These are phyloP conservation scores for Cladosporium velox DNA, from an alignment of 2,329 filamentous ascomycete genomes.

Conservation along the genomic window DNA sequence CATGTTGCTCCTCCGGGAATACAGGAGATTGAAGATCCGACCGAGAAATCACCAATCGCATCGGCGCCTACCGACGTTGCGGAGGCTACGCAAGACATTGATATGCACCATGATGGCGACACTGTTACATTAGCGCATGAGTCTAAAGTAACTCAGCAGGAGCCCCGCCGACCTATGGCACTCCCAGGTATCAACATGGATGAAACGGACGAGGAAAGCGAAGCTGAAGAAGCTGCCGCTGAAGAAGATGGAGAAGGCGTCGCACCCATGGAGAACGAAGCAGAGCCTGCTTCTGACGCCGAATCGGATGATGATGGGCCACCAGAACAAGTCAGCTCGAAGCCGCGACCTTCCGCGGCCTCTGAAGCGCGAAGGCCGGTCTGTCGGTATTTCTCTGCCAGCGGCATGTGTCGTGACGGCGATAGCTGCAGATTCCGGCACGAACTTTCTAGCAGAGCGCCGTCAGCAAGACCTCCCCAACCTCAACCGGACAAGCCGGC, in stretches of 20 bases:
- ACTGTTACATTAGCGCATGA: not conserved
- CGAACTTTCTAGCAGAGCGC: conserved; percentile 27
- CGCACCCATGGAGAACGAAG: conserved; percentile 37
- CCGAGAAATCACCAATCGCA: not conserved
- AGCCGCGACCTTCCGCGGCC: conserved; percentile 25
- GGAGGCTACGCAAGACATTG: no score
- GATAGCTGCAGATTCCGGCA: conserved; percentile 38
- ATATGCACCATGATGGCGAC: no score
- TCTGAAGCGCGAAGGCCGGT: conserved; percentile 19
- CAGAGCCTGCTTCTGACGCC: conserved; percentile 31
- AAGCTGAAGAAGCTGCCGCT: conserved; percentile 3
- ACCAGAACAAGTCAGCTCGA: conserved; percentile 44
- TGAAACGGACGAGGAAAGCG: conserved; percentile 11
- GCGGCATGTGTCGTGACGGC: conserved; percentile 38
- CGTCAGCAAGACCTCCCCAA: conserved; percentile 14
- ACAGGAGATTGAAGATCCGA: not conserved
- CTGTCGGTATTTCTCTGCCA: conserved; percentile 37
- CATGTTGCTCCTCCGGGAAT: not conserved
- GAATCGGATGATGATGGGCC: conserved; percentile 38
- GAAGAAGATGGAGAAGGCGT: conserved; percentile 16
- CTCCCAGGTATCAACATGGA: conserved; percentile 18
- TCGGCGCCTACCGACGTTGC: no score
- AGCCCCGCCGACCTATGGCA: not conserved
- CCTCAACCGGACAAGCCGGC: conserved; percentile 17
- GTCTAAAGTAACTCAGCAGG: no score